Evolutionary conservation across 257 asterid species (phyloP).

Genomic region (Verbena officinalis): DNA sequence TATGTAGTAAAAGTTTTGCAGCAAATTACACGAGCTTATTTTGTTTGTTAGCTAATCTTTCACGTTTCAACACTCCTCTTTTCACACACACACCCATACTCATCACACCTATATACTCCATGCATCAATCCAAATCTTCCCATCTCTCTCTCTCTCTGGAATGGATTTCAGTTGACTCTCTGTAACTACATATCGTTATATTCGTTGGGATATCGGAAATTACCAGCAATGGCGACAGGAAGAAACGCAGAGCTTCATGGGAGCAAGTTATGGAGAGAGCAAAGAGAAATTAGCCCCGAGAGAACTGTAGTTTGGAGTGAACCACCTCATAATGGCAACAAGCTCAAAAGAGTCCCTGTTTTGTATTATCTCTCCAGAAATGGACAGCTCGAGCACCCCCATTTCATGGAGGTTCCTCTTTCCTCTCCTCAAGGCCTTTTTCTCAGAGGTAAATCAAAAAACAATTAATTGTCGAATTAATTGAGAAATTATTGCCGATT

Average conservation of each 20-base stretch:
- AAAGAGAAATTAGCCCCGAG: conserved; percentile 49
- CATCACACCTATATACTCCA: neutral
- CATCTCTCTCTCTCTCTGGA: neutral
- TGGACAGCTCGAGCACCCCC: conserved; percentile 76
- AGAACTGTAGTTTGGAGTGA: conserved; percentile 55
- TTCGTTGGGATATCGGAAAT: no score
- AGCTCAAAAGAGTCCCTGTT: conserved; percentile 48
- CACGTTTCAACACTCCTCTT: conserved; percentile 3
- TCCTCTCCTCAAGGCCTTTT: conserved; percentile 53
- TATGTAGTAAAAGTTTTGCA: conserved; percentile 22
- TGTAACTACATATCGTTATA: neutral
- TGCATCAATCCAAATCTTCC: neutral
- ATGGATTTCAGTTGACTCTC: neutral
- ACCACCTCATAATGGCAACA: conserved; percentile 28
- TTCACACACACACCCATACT: neutral
- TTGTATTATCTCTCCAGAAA: conserved; percentile 59
- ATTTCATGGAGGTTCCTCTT: conserved; percentile 75
- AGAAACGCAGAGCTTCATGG: conserved; percentile 30
- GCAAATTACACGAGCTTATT: conserved; percentile 6
- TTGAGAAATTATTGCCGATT: neutral
- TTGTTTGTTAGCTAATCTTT: conserved; percentile 45
- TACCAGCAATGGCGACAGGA: conserved; percentile 34
- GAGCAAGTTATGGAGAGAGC: conserved; percentile 36
- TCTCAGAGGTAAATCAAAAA: conserved; percentile 40
- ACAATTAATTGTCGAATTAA: neutral